A percentile compares a stretch with the other conserved stretches of the same genome.
Conservation (phyloP, 441 rosid species). For the Oxalis stricta region DNA sequence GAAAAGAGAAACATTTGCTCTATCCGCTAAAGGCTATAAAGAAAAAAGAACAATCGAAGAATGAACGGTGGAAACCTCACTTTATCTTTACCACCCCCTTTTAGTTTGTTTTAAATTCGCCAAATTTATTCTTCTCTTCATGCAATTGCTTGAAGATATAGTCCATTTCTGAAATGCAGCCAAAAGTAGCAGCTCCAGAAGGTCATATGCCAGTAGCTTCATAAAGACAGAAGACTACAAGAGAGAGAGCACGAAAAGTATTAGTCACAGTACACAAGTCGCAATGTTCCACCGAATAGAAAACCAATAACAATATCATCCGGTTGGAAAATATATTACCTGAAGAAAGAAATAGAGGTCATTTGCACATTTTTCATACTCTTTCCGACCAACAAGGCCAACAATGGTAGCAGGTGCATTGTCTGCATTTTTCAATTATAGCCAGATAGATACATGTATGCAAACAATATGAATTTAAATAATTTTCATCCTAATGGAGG, state of each 20-base stretch:
- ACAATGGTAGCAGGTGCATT: conserved; percentile 80
- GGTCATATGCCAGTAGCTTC: conserved; percentile 65
- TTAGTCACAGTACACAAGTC: no score
- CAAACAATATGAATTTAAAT: no score
- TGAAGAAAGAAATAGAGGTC: conserved; percentile 94
- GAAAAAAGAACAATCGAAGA: no score
- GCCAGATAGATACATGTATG: no score
- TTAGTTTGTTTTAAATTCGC: conserved; percentile 32
- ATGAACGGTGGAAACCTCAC: conserved; percentile 4
- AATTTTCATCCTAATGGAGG: not conserved
- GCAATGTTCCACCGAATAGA: no score
- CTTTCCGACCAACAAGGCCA: conserved; percentile 81
- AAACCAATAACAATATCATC: no score
- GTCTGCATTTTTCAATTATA: no score
- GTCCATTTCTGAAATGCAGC: conserved; percentile 75
- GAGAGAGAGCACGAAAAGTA: not conserved
- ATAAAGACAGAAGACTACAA: conserved; percentile 71
- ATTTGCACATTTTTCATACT: conserved; percentile 82
- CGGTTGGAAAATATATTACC: no score
- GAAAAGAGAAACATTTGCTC: not conserved
- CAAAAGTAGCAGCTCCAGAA: conserved; percentile 65
- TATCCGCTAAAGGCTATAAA: no score
- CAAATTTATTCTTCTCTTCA: conserved; percentile 61
- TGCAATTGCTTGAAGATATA: conserved; percentile 45
- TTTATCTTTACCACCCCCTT: no score